phyloP scores from a whole-genome alignment of 148 eudicot genomes.

The Amaranthus cruentus region DNA sequence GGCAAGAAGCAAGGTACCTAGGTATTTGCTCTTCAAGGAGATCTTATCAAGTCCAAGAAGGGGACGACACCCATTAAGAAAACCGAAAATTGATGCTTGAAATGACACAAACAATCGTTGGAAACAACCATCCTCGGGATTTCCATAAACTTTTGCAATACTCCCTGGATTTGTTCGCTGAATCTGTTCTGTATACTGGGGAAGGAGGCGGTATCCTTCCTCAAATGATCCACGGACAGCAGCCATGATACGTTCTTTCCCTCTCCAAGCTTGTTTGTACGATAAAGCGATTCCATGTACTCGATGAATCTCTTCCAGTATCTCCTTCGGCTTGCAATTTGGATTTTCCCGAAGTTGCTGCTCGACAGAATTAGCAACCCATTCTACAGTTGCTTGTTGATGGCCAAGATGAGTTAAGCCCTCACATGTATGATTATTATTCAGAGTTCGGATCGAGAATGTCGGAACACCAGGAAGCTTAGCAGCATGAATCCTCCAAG shows the following conservation, averaged over 20 bases:
- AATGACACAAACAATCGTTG: constrained; percentile 61
- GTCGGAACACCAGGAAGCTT: constrained; percentile 71
- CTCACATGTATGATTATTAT: constrained; percentile 50
- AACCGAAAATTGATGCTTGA: constrained; percentile 66
- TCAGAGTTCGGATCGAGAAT: constrained; percentile 65
- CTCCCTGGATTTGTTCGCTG: constrained; percentile 65
- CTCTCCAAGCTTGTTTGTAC: constrained; percentile 88
- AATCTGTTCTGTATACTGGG: constrained; percentile 60
- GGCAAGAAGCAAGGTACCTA: constrained; percentile 62
- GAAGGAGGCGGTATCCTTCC: constrained; percentile 71
- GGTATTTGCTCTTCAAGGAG: constrained; percentile 57
- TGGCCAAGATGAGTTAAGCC: constrained; percentile 72
- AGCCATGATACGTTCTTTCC: constrained; percentile 77
- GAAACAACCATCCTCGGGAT: constrained; percentile 47
- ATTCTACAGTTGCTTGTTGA: constrained; percentile 77
- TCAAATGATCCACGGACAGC: constrained; percentile 70
- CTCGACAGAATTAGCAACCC: constrained; percentile 74
- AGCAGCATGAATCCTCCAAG: constrained; percentile 80
- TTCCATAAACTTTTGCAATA: constrained; percentile 58
- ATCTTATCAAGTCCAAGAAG: constrained; percentile 68
- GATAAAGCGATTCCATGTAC: constrained; percentile 72
- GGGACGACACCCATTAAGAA: constrained; percentile 63
- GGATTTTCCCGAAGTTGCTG: constrained; percentile 64
- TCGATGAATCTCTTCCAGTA: constrained; percentile 66
- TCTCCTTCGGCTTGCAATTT: constrained; percentile 71